A percentile compares a stretch with the other conserved stretches of the same genome.
Conservation (phyloP, 768 basidiomycete genomes). For the Suillus tomentosus region DNA sequence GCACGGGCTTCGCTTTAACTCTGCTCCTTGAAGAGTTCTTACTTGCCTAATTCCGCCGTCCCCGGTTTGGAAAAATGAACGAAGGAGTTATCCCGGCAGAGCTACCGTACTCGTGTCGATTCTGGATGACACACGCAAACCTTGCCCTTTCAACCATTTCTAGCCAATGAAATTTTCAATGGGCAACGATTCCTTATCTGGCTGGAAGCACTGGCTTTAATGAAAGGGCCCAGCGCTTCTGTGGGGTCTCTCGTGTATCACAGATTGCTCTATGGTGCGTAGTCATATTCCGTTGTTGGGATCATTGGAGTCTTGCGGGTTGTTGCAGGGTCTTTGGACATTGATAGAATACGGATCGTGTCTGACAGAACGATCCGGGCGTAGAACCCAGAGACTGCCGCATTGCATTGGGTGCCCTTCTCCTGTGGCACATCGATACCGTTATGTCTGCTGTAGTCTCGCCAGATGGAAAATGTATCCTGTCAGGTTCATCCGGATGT, state of each 20-base stretch:
- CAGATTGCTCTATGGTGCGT: not conserved
- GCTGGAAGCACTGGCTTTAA: constrained; percentile 7
- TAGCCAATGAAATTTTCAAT: not conserved
- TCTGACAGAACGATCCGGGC: constrained; percentile 8
- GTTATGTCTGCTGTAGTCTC: not conserved
- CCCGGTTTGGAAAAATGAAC: constrained; percentile 13
- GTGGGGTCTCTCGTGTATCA: not conserved
- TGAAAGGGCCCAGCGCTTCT: not conserved
- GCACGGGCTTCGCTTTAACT: constrained; percentile 16
- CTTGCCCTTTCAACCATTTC: not conserved
- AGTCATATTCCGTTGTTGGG: not conserved
- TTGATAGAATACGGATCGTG: too few relatives aligned
- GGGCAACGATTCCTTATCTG: constrained; percentile 13
- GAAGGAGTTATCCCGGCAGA: constrained; percentile 22
- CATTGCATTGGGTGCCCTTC: constrained; percentile 15
- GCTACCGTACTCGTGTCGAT: constrained; percentile 24
- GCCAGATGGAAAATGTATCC: not conserved
- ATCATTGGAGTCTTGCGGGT: not conserved
- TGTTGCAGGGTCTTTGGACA: not conserved
- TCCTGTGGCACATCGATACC: constrained; percentile 8
- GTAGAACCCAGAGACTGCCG: constrained; percentile 22
- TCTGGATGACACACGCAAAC: constrained; percentile 19
- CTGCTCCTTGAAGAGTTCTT: constrained; percentile 11
- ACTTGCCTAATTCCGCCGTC: constrained; percentile 9
- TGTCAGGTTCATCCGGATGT: constrained; percentile 24